Percentiles rank a stretch among this genome's conserved stretches.
These are phyloP conservation scores for Nissolia schottii DNA, from an alignment of 306 rosid genomes.

Conservation along the genomic window DNA sequence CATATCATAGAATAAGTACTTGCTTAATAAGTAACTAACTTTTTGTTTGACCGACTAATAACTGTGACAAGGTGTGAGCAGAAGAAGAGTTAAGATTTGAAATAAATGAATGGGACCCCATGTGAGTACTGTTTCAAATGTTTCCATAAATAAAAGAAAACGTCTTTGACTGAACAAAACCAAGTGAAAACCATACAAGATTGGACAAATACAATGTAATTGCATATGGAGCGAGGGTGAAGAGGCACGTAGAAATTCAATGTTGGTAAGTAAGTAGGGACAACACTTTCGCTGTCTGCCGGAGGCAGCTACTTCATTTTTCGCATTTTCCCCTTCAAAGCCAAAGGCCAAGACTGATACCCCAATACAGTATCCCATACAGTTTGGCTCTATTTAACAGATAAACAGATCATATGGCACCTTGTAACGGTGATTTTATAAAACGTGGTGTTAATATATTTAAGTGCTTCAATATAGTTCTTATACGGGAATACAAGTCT, in stretches of 20 bases:
- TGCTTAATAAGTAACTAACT: neutral
- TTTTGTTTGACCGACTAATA: neutral
- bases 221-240: constrained; percentile 7
- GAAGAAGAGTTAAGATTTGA: neutral
- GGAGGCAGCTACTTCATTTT: neutral
- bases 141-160: constrained; percentile 16
- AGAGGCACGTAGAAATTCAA: neutral
- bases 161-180: constrained; percentile 60
- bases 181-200: neutral
- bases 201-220: constrained; percentile 23
- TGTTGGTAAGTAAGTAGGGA: neutral
- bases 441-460: too few relatives aligned
- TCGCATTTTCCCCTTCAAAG: neutral
- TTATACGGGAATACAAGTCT: neutral
- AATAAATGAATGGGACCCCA: neutral
- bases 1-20: too few relatives aligned
- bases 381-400: neutral
- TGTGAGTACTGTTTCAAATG: neutral
- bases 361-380: too few relatives aligned
- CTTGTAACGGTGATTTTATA: too few relatives aligned
- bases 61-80: neutral
- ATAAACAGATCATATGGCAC: neutral
- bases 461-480: neutral
- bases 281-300: neutral
- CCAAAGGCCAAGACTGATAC: neutral